Base-by-base conservation (phyloP, 2,329 filamentous ascomycete genomes). In the Acarospora socialis region DNA sequence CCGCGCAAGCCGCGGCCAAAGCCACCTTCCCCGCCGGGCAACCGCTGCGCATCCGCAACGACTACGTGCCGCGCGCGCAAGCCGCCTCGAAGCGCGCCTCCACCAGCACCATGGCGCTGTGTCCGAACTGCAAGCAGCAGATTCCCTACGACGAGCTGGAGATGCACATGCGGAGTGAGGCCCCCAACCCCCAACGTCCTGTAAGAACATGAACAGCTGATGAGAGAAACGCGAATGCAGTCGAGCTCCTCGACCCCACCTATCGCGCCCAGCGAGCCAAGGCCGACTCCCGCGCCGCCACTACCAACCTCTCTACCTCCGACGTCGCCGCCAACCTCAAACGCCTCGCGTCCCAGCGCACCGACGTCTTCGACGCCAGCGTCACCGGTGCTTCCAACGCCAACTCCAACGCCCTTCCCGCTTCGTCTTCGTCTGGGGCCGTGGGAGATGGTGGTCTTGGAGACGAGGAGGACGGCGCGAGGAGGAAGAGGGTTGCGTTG, bases 191-290 rank as follows among this genome's bases (percentile, higher is more conserved):
- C 26, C 21, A 15, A 13, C 5, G 21, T 19, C 14, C 17, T 16
- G n/a, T n/a, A n/a, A n/a, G n/a, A n/a, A n/a, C n/a, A n/a, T n/a
- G n/a, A n/a, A n/a, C n/a, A n/a, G n/a, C n/a, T n/a, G n/a, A n/a
- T n/a, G n/a, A n/a, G n/a, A n/a, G n/a, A n/a, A n/a, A n/a, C n/a
- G n/a, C n/a, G n/a, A n/a, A 17, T 27, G 20, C 40, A 69, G 66
- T 95, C 51, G 87, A 95, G 57, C 68, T 94, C 28, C 70, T 94
- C 37, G 87, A 95, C 52, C 87, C 87, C 1, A 73, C 80, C 37
- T 95, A 87, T 86, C 92, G 92, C 53, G 86, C 94, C 52, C 86
- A 95, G 53, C 83, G 84, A 45, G 80, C 81, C 36, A 92, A 92
- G 53, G 75, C 81, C 10, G 83, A 93, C 27, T 74, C 80, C 8